Evolutionary conservation across 225 moss, liverwort and hornwort genomes (phyloP), one percentile per base, ranked within the genome.

Genomic region (Bryum argenteum): DNA sequence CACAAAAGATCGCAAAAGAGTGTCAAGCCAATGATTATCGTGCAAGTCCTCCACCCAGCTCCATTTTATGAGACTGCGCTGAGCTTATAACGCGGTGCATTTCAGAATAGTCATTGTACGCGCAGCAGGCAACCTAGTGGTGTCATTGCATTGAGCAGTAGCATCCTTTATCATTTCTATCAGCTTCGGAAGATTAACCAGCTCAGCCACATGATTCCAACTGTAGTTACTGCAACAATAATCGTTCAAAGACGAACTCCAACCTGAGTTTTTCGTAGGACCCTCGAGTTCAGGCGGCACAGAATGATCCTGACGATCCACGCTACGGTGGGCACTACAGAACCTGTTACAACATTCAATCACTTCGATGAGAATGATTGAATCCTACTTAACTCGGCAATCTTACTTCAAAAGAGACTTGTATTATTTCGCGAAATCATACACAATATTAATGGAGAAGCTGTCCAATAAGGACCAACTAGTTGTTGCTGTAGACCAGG

Each of bases 321-420:
- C 58, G 45, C 54, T 72, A 15, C 65, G 75, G 33, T 86, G 86
- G 12, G 80, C 80, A 61, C 80, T 83, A 58, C 86, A 86, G 72
- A 86, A 86, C 70, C 86, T 86, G 80, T 72, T 52, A 24, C 12
- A 75, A 37, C n/a, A n/a, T n/a, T n/a, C n/a, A n/a, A 54, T 56
- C 62, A 61, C 58, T 64, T 9, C 54, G 62, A 61, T 20, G 24
- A 58, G 41, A 73, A 39, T 40, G 6, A 2, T 70, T 17, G 48
- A 42, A 33, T 19, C 23, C 52, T 11, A 22, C 14, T 18, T 9
- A 56, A 48, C 20, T 57, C 15, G 57, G 51, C 10, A 69, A 69
- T 51, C 41, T 51, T 57, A 14, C 15, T 47, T 47, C 5, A 17
- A 44, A 44, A 33, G 2, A 33, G 33, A 33, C 33, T 33, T 28